phyloP scores from a whole-genome alignment of 2,329 filamentous ascomycete species.

The Coniochaeta sp. region DNA sequence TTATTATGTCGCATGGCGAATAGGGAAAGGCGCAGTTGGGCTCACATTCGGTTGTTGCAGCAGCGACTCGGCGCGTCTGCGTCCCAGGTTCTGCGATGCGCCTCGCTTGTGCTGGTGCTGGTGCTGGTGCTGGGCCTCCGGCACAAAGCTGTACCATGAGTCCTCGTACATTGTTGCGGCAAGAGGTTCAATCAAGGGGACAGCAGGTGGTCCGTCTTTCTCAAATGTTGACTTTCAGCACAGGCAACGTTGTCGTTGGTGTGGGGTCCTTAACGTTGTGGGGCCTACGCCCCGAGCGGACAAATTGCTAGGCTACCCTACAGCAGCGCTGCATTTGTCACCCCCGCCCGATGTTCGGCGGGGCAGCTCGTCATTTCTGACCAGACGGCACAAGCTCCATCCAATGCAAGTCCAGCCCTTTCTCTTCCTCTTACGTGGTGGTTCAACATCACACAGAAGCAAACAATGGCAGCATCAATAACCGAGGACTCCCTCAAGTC shows the following conservation, averaged over 20 bases:
- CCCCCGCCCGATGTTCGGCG: neutral
- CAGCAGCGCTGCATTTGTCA: neutral
- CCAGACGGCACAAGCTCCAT: neutral
- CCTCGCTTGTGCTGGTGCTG: slow-evolving; percentile 28
- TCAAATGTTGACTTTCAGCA: neutral
- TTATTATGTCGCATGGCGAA: neutral
- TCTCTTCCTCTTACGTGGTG: neutral
- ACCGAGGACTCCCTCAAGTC: slow-evolving; percentile 65
- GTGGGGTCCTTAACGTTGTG: neutral
- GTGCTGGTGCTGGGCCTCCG: slow-evolving; percentile 42
- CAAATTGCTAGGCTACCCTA: neutral
- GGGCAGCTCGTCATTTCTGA: neutral
- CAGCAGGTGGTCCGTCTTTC: neutral
- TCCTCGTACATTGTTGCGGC: slow-evolving; percentile 65
- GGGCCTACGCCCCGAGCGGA: neutral
- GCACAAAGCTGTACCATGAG: slow-evolving; percentile 74
- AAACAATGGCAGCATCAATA: slow-evolving; percentile 52
- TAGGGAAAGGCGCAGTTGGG: slow-evolving; percentile 10
- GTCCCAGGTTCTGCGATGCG: slow-evolving; percentile 40
- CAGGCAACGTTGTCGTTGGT: neutral
- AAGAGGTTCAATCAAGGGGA: neutral
- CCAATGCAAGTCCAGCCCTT: neutral
- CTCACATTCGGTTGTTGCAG: slow-evolving; percentile 59
- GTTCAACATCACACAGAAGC: neutral
- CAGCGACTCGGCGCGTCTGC: slow-evolving; percentile 62